A percentile compares a stretch with the other conserved stretches of the same genome.
Conservation (phyloP, 2,329 filamentous ascomycete species). For the Trichoderma oligosporum region DNA sequence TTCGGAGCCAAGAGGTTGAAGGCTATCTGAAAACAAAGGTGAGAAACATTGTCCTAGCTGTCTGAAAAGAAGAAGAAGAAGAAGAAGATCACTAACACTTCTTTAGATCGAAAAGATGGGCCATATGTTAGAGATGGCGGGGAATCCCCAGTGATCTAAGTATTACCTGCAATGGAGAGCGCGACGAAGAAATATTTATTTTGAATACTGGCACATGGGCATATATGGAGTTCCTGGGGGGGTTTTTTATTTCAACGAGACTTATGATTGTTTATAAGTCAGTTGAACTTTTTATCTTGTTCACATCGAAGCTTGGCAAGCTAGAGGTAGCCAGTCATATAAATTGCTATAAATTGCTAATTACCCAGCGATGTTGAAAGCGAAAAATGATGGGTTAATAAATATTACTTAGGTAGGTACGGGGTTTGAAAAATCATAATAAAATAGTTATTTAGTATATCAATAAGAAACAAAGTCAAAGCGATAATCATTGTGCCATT, state of each 20-base stretch:
- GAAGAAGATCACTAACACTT: conserved; percentile 23
- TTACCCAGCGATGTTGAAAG: background rate
- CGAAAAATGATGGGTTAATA: background rate
- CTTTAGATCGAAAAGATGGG: conserved; percentile 80
- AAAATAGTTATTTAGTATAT: background rate
- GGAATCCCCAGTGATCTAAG: conserved; percentile 9
- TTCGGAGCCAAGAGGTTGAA: conserved; percentile 83
- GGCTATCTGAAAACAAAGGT: conserved; percentile 95
- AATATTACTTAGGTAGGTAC: no score
- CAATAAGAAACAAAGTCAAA: background rate
- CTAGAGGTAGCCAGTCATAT: background rate
- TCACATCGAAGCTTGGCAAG: background rate
- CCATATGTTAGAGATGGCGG: conserved; percentile 64
- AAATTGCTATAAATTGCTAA: conserved; percentile 1
- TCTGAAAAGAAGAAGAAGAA: background rate
- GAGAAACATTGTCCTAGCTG: conserved; percentile 30
- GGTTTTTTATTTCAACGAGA: background rate
- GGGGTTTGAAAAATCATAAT: no score
- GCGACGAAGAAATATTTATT: background rate
- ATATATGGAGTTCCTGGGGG: conserved; percentile 17
- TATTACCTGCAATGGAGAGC: no score
- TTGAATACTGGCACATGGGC: background rate
- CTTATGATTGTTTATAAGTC: background rate
- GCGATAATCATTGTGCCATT: background rate
- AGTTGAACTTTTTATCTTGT: background rate